Evolutionary conservation across 129 eudicot species (phyloP).

Genomic region (Logfia minima): DNA sequence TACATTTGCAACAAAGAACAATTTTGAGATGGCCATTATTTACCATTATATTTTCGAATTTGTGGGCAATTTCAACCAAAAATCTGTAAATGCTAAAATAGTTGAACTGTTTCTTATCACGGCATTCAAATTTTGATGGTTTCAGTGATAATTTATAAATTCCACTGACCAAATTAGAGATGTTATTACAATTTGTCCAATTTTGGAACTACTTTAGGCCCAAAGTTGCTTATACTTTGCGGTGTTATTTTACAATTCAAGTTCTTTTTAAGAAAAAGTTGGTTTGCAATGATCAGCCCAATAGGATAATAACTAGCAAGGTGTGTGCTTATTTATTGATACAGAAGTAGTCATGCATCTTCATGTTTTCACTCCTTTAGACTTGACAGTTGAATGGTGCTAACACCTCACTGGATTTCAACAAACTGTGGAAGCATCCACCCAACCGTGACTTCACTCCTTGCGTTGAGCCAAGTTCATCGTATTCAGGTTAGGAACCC

Average conservation of each 20-base stretch:
- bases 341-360: constrained; percentile 56
- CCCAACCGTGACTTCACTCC: constrained; percentile 77
- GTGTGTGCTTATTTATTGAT: constrained; percentile 28
- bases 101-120: not conserved
- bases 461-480: constrained; percentile 61
- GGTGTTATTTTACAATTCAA: too few relatives aligned
- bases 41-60: not conserved
- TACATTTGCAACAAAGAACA: not conserved
- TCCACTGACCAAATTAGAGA: not conserved
- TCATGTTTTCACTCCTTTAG: constrained; percentile 89
- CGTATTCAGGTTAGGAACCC: constrained; percentile 50
- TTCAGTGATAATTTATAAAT: not conserved
- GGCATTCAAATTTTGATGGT: not conserved
- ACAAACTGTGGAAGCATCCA: constrained; percentile 91
- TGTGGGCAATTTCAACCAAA: not conserved
- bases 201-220: not conserved
- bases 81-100: not conserved
- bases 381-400: constrained; percentile 94
- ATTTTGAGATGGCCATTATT: not conserved
- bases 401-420: constrained; percentile 46
- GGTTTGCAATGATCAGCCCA: not conserved
- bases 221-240: not conserved
- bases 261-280: not conserved
- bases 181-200: not conserved
- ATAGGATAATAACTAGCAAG: constrained; percentile 2